Evolutionary conservation across 2,329 filamentous ascomycete species (phyloP).

Genomic region (Botrytis elliptica): DNA sequence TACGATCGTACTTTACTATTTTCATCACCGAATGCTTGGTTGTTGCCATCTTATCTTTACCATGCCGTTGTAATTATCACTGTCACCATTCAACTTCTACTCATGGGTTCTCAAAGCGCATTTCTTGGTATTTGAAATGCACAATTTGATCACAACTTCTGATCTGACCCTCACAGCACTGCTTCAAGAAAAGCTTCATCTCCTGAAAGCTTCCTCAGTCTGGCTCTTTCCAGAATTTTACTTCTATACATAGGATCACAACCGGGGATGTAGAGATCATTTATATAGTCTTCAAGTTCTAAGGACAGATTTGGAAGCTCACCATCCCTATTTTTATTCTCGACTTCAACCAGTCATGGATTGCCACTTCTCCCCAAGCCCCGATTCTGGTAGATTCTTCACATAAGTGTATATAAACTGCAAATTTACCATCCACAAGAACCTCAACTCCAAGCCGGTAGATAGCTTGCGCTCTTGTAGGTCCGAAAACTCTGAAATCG

Average conservation of each 20-base stretch:
- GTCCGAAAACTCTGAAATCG: too few species aligned
- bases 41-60: background rate
- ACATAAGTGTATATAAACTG: too few species aligned
- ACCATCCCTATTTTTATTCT: too few species aligned
- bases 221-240: background rate
- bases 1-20: background rate
- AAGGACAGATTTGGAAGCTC: accelerated
- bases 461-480: accelerated
- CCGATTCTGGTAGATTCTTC: too few species aligned
- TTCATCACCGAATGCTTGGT: background rate
- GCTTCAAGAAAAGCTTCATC: background rate
- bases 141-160: background rate
- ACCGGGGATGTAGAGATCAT: accelerated
- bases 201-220: background rate
- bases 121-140: background rate
- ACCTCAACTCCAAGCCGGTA: too few species aligned
- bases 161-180: background rate
- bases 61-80: background rate
- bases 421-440: too few species aligned
- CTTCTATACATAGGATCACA: background rate
- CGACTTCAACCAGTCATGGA: too few species aligned
- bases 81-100: background rate
- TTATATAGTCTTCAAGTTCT: background rate
- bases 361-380: too few species aligned
- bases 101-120: background rate